A percentile compares a stretch with the other conserved stretches of the same genome.
Conservation (phyloP, 306 rosid genomes). For the Ceratonia siliqua region DNA sequence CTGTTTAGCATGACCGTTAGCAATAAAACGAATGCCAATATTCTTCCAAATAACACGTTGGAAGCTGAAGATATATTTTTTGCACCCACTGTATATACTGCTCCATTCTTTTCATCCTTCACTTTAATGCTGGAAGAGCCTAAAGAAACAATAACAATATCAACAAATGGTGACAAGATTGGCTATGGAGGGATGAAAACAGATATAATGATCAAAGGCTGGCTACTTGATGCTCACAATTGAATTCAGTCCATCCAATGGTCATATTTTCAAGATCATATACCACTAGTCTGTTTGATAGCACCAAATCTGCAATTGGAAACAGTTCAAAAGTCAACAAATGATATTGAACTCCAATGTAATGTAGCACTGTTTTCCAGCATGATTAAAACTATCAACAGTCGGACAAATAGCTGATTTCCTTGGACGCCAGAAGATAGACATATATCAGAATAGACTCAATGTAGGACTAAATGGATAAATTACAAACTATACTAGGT, state of each 20-base stretch:
- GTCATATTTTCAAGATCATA: constrained; percentile 67
- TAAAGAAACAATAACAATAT: constrained; percentile 29
- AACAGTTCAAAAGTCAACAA: constrained; percentile 30
- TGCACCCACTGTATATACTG: constrained; percentile 59
- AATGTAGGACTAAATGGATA: constrained; percentile 12
- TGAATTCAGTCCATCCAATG: constrained; percentile 69
- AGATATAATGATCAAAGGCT: neutral
- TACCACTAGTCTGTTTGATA: constrained; percentile 66
- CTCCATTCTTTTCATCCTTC: constrained; percentile 66
- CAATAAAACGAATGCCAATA: constrained; percentile 49
- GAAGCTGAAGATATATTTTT: constrained; percentile 69
- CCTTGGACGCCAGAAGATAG: neutral
- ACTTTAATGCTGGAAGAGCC: constrained; percentile 77
- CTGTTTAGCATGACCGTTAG: constrained; percentile 41
- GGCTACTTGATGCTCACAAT: constrained; percentile 58
- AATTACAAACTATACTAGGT: constrained; percentile 12
- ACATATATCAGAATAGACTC: neutral
- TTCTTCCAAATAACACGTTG: constrained; percentile 41
- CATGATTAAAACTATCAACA: constrained; percentile 15
- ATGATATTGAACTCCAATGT: constrained; percentile 12
- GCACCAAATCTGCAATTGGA: constrained; percentile 64
- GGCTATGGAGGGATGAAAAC: neutral
- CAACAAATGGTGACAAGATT: neutral
- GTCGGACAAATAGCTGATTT: neutral
- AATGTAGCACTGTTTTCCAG: neutral